A percentile compares a stretch with the other conserved stretches of the same genome.
These are phyloP conservation scores for Apophysomyces elegans DNA, from an alignment of 371 early-diverging fungal species.

Conservation along the genomic window DNA sequence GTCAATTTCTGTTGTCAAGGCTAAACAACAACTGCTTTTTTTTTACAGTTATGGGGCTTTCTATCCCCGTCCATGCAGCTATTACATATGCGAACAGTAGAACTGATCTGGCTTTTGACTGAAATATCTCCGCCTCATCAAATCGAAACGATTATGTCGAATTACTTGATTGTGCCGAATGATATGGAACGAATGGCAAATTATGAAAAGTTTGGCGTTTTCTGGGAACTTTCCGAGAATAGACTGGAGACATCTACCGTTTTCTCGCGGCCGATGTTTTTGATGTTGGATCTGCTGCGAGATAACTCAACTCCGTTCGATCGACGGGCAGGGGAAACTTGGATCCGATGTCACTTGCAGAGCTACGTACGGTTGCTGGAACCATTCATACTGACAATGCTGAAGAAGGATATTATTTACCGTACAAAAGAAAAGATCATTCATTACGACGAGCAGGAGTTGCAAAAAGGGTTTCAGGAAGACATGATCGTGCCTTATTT, in stretches of 20 bases:
- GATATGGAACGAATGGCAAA: constrained; percentile 37
- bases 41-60: constrained; percentile 47
- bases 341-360: constrained; percentile 69
- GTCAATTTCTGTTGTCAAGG: neutral
- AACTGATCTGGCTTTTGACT: constrained; percentile 70
- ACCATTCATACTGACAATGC: constrained; percentile 62
- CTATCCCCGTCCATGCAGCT: constrained; percentile 44
- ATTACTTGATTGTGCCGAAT: constrained; percentile 53
- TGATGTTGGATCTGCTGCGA: constrained; percentile 71
- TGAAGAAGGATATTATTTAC: constrained; percentile 57
- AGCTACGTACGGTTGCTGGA: constrained; percentile 68
- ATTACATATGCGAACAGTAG: constrained; percentile 65
- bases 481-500: constrained; percentile 35
- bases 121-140: constrained; percentile 54
- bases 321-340: constrained; percentile 71
- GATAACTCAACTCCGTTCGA: constrained; percentile 59
- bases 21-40: too few relatives aligned
- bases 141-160: constrained; percentile 66
- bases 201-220: constrained; percentile 70
- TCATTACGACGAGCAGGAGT: constrained; percentile 46
- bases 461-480: constrained; percentile 19
- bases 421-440: constrained; percentile 39
- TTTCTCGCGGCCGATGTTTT: constrained; percentile 74
- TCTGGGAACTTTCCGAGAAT: constrained; percentile 71
- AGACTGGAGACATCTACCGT: constrained; percentile 43